These are phyloP conservation scores for Yamadazyma sp. DNA, from an alignment of 805 yeast genomes.

Conservation along the genomic window DNA sequence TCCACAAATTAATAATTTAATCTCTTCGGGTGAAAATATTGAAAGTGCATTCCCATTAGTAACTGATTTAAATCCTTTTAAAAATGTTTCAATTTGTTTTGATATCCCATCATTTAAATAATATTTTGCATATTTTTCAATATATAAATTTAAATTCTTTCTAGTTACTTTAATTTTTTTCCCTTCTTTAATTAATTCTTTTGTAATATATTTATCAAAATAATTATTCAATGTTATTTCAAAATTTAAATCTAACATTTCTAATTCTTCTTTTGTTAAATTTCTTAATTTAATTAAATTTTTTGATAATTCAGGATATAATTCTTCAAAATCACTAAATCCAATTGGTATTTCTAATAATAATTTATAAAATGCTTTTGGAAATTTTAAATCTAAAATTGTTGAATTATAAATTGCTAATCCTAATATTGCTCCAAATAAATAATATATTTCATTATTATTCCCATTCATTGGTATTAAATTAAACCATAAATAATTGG, in stretches of 20 bases:
- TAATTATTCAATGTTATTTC: conserved; percentile 57
- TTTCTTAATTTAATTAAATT: conserved; percentile 30
- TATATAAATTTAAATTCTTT: conserved; percentile 58
- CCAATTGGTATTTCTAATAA: conserved; percentile 54
- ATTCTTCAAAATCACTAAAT: conserved; percentile 61
- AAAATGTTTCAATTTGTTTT: conserved; percentile 55
- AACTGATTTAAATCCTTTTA: conserved; percentile 69
- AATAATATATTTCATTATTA: conserved; percentile 55
- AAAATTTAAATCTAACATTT: conserved; percentile 52
- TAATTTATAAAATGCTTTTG: conserved; percentile 73
- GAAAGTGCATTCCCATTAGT: conserved; percentile 80
- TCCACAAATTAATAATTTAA: conserved; percentile 77
- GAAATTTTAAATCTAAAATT: conserved; percentile 76
- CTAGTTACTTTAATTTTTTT: conserved; percentile 49
- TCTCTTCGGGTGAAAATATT: conserved; percentile 76
- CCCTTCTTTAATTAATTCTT: conserved; percentile 62
- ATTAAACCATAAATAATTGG: conserved; percentile 75
- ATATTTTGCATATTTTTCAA: conserved; percentile 59
- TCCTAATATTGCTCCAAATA: conserved; percentile 85
- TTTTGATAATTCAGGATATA: conserved; percentile 63
- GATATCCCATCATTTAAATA: conserved; percentile 55
- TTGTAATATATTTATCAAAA: conserved; percentile 41
- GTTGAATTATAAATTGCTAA: conserved; percentile 89
- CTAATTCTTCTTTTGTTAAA: conserved; percentile 27
- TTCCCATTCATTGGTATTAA: conserved; percentile 41